Evolutionary conservation across 768 basidiomycete genomes (phyloP).

Genomic region (Lactarius pseudohatsudake): DNA sequence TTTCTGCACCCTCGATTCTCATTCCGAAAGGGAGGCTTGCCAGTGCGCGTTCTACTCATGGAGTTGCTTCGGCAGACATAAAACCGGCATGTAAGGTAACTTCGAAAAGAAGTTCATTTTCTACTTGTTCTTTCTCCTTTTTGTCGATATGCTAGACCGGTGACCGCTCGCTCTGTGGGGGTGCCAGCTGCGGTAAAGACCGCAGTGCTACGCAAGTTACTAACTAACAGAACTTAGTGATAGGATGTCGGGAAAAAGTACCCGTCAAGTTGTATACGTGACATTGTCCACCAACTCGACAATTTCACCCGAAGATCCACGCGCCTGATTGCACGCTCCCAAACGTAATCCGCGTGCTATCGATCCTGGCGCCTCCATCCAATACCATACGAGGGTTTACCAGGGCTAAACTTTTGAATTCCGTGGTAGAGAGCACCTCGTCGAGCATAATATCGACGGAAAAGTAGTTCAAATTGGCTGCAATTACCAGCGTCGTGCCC

Average conservation of each 20-base stretch:
- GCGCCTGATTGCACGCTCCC: conserved; percentile 10
- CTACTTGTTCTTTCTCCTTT: too few relatives aligned
- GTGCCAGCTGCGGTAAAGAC: too few relatives aligned
- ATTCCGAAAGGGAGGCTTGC: too few relatives aligned
- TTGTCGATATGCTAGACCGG: too few relatives aligned
- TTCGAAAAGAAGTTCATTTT: too few relatives aligned
- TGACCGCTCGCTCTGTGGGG: too few relatives aligned
- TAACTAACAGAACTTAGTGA: not conserved
- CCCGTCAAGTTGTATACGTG: not conserved
- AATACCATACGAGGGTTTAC: not conserved
- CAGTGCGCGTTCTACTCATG: too few relatives aligned
- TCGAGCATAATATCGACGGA: not conserved
- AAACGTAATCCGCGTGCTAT: not conserved
- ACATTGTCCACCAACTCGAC: not conserved
- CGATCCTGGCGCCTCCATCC: conserved; percentile 11
- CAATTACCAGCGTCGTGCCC: conserved; percentile 12
- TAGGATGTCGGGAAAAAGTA: not conserved
- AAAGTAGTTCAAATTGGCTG: conserved; percentile 21
- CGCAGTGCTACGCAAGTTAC: not conserved
- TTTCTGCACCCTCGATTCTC: too few relatives aligned
- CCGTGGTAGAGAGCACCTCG: conserved; percentile 1
- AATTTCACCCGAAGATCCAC: conserved; percentile 11
- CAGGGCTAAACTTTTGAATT: not conserved
- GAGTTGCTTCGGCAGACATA: too few relatives aligned
- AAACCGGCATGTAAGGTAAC: too few relatives aligned